A percentile compares a stretch with the other conserved stretches of the same genome.
Evolutionary conservation across 805 yeast genomes (phyloP).

Genomic region (Starmerella davenportii): DNA sequence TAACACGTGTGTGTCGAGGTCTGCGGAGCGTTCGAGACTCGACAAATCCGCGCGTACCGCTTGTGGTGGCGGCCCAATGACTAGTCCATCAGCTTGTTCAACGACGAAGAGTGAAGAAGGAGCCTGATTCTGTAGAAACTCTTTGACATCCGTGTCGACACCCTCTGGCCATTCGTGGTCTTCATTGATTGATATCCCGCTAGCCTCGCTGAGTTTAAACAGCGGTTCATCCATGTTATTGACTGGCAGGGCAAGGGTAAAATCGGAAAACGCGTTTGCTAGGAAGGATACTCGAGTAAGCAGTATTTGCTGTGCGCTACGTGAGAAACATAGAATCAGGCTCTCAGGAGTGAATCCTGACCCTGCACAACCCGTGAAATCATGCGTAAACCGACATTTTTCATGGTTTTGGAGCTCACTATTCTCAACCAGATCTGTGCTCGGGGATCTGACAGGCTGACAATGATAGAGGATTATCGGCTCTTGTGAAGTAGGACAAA

Average conservation of each 20-base stretch:
- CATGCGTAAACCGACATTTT: too few species aligned
- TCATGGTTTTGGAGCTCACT: too few species aligned
- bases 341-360: too few species aligned
- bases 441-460: too few species aligned
- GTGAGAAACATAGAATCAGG: too few species aligned
- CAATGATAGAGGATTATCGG: too few species aligned
- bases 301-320: too few species aligned
- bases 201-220: slow-evolving; percentile 7
- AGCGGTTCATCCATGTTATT: slow-evolving; percentile 11
- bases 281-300: too few species aligned
- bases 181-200: slow-evolving; percentile 3
- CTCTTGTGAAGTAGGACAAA: too few species aligned
- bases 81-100: slow-evolving; percentile 10
- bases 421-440: too few species aligned
- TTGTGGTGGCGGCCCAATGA: slow-evolving; percentile 12
- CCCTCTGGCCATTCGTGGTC: slow-evolving; percentile 11
- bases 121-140: slow-evolving; percentile 5
- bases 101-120: slow-evolving; percentile 11
- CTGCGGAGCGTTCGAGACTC: background rate
- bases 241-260: background rate
- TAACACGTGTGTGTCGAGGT: slow-evolving; percentile 2
- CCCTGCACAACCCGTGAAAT: too few species aligned
- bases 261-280: too few species aligned
- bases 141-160: slow-evolving; percentile 9
- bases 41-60: background rate